phyloP scores from a whole-genome alignment of 2,329 filamentous ascomycete genomes.

The Trichoderma atrobrunneum region DNA sequence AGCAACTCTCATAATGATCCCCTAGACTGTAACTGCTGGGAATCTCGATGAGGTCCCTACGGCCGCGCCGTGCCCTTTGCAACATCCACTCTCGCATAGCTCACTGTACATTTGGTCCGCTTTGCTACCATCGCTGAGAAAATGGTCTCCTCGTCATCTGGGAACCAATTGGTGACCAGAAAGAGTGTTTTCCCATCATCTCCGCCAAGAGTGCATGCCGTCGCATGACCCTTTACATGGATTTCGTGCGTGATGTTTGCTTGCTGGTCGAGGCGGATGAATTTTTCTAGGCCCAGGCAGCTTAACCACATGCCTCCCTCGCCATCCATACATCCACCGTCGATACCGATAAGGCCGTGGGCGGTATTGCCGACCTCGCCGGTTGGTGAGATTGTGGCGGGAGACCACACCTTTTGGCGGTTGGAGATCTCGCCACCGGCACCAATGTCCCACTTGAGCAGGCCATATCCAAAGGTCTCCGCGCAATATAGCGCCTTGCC shows the following conservation, averaged over 20 bases:
- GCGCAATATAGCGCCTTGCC: neutral
- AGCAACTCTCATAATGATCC: too few species aligned
- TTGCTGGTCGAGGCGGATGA: neutral
- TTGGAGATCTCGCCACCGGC: neutral
- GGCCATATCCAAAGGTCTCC: neutral
- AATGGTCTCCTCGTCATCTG: too few species aligned
- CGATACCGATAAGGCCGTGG: slow-evolving; percentile 1
- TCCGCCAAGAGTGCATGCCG: too few species aligned
- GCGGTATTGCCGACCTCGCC: neutral
- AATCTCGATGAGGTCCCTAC: too few species aligned
- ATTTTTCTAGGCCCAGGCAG: neutral
- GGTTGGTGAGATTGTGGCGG: neutral
- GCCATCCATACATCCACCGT: neutral
- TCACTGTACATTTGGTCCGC: too few species aligned
- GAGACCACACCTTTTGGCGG: neutral
- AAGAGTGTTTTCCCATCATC: too few species aligned
- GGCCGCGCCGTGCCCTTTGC: too few species aligned
- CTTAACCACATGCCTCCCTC: neutral
- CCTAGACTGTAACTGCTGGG: too few species aligned
- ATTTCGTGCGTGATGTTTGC: neutral
- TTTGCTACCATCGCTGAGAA: too few species aligned
- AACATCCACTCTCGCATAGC: too few species aligned
- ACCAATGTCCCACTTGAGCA: neutral
- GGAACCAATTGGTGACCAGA: too few species aligned
- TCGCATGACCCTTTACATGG: neutral